Base-by-base conservation (phyloP, 805 yeast species). In the Blastobotrys muscicola region DNA sequence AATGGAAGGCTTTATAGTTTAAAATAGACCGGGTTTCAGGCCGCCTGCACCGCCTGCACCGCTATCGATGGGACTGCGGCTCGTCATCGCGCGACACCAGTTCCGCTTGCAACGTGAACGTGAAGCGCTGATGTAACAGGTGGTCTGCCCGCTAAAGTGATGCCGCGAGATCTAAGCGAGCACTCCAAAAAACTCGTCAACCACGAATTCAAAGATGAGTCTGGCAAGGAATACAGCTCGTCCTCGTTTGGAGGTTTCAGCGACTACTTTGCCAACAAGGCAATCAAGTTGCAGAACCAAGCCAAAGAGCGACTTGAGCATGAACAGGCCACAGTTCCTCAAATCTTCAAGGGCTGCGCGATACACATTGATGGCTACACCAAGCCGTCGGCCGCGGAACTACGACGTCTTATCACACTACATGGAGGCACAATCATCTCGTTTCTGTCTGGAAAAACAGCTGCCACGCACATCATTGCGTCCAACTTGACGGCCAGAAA, bases 361-460 rank as follows among this genome's bases (percentile, higher is more conserved):
- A 70, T 90, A 3, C 79, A 82, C 59, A 86, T 90, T n/a, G 89
- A 87, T 55, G 98, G 98, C 1, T 78, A 82, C 54, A 90, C 97
- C 0, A 65, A 63, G 2, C 97, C 97, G 0, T 76, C 89, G n/a
- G 72, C 86, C 11, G 64, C 74, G 35, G 81, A 76, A 47, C 64
- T 92, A 29, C 90, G 84, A 54, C 72, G 79, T 44, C 53, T 85
- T 51, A 78, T 90, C 2, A 75, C 84, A 2, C 51, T 76, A 8
- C 74, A 89, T 60, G 97, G 97, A 0, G 98, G 98, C 0, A 70
- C 65, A 41, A 85, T 83, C 48, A 56, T 81, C 15, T 82, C 81
- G 48, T 79, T 76, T 61, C 60, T 90, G 35, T 69, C 76, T 3
- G 78, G 81, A 4, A 89, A 89, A 57, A 72, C 82, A 3, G 68